Percentiles rank a stretch among this genome's conserved stretches.
Evolutionary conservation across 306 rosid species (phyloP).

Genomic region (Medicago lupulina): DNA sequence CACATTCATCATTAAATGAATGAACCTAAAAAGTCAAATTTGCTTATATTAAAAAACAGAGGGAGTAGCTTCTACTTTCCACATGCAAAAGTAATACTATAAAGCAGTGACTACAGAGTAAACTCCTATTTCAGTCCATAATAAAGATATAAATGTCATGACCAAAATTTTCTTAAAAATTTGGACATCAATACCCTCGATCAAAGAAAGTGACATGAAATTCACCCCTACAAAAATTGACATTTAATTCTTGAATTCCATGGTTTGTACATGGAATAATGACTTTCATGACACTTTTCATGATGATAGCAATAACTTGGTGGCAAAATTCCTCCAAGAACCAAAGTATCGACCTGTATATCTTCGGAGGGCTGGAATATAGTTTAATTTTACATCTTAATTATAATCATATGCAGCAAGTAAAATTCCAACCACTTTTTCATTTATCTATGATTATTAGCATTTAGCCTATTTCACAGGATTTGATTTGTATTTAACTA

Average conservation of each 20-base stretch:
- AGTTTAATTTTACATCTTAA: background rate
- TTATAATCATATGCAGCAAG: slow-evolving; percentile 1
- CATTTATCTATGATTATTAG: background rate
- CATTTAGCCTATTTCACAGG: background rate
- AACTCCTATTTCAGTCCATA: background rate
- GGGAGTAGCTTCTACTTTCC: slow-evolving; percentile 18
- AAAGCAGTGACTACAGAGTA: slow-evolving; percentile 9
- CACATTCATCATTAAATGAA: too few relatives aligned
- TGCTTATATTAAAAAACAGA: too few relatives aligned
- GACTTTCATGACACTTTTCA: background rate
- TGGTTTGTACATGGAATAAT: background rate
- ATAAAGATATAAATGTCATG: too few relatives aligned
- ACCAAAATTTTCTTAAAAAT: too few relatives aligned
- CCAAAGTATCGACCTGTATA: background rate
- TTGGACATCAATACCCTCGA: background rate
- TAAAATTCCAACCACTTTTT: background rate
- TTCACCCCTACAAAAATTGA: background rate
- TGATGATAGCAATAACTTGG: background rate
- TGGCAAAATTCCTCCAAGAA: background rate
- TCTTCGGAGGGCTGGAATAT: background rate
- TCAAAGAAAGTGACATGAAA: background rate
- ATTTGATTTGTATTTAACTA: slow-evolving; percentile 14
- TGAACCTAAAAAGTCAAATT: too few relatives aligned
- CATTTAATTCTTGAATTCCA: slow-evolving; percentile 4
- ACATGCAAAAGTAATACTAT: slow-evolving; percentile 21